Percentiles rank a stretch among this genome's conserved stretches.
Conservation (phyloP, 805 yeast species). For the Lipomyces oligophaga region DNA sequence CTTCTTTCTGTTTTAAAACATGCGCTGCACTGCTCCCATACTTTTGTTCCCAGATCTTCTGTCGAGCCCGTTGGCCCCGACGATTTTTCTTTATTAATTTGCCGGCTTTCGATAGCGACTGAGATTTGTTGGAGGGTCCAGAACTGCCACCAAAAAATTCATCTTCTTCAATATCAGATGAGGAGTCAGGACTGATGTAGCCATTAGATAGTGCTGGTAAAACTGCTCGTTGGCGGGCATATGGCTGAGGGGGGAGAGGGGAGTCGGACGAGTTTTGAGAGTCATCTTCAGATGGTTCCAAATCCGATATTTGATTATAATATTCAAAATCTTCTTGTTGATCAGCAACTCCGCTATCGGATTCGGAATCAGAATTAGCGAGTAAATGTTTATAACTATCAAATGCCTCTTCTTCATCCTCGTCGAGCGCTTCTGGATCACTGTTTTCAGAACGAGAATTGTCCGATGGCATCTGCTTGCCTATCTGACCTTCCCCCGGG, state of each 20-base stretch:
- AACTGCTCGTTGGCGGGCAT: constrained; percentile 27
- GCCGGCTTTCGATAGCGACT: constrained; percentile 19
- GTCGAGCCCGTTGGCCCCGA: constrained; percentile 96
- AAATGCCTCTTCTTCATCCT: constrained; percentile 26
- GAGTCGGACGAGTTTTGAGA: not conserved
- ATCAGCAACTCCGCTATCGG: constrained; percentile 1
- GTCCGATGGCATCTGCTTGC: not conserved
- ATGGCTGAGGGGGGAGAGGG: not conserved
- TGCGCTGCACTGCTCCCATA: constrained; percentile 84
- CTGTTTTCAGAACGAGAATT: constrained; percentile 18
- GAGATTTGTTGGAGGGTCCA: constrained; percentile 28
- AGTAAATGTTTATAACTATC: constrained; percentile 2
- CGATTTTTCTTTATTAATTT: constrained; percentile 62
- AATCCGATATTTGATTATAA: constrained; percentile 7
- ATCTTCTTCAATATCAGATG: too few relatives aligned
- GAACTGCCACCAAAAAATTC: constrained; percentile 40
- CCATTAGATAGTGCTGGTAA: constrained; percentile 77
- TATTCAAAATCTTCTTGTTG: constrained; percentile 12
- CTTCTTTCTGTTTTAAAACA: constrained; percentile 59
- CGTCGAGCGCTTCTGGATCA: constrained; percentile 31
- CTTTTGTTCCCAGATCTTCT: constrained; percentile 92
- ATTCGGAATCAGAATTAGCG: constrained; percentile 10
- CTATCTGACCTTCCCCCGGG: constrained; percentile 2
- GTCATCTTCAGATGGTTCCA: constrained; percentile 5
- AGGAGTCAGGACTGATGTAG: constrained; percentile 77